These are phyloP conservation scores for Trypanosoma melophagium DNA, from an alignment of 208 protist genomes.

Conservation along the genomic window DNA sequence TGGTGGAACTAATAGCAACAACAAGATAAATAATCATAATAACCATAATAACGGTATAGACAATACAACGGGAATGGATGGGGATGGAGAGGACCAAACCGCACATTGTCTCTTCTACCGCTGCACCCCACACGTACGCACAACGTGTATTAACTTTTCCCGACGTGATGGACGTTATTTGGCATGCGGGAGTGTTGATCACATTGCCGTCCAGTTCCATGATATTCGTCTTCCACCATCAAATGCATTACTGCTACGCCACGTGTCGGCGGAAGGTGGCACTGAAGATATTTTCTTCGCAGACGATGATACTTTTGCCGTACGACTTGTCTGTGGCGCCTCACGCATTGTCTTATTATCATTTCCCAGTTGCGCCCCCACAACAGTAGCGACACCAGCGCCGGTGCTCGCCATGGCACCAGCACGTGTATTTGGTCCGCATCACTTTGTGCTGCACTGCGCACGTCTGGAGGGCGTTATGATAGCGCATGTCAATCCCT, in stretches of 20 bases:
- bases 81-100: constrained; percentile 11
- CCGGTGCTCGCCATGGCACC: constrained; percentile 51
- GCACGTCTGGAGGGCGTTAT: constrained; percentile 59
- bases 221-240: constrained; percentile 43
- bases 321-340: constrained; percentile 50
- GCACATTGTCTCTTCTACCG: constrained; percentile 72
- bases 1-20: constrained; percentile 7
- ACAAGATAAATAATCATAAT: neutral
- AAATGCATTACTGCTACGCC: constrained; percentile 19
- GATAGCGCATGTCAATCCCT: constrained; percentile 60
- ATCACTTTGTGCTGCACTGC: constrained; percentile 63
- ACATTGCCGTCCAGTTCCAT: constrained; percentile 58
- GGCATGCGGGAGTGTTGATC: constrained; percentile 47
- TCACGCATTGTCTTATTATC: constrained; percentile 44
- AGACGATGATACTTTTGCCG: constrained; percentile 69
- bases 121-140: constrained; percentile 30
- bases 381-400: constrained; percentile 45
- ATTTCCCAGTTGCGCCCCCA: constrained; percentile 23
- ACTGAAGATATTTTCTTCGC: constrained; percentile 53
- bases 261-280: constrained; percentile 54
- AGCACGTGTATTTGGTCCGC: constrained; percentile 49
- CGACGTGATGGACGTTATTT: constrained; percentile 53
- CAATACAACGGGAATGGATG: neutral
- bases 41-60: neutral
- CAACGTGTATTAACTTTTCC: constrained; percentile 58